Evolutionary conservation across 257 asterid genomes (phyloP), one percentile per base, ranked within the genome.

Genomic region (Mitragyna speciosa): DNA sequence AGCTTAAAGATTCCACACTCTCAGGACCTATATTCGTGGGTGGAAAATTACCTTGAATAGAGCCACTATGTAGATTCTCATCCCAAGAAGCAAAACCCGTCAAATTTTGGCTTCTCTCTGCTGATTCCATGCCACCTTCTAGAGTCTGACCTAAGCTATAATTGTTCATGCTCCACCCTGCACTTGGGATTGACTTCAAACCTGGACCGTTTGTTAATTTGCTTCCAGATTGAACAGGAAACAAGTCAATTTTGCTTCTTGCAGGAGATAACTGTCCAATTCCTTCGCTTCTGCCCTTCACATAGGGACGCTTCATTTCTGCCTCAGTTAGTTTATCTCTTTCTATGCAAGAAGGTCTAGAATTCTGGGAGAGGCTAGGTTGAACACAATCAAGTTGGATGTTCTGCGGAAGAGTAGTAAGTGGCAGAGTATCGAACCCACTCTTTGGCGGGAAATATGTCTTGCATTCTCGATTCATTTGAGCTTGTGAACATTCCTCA

Each of bases 41-140:
- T 43, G 73, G 86, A 69, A 85, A 69, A 45, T 81, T 94, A 56
- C 87, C 80, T 81, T 84, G 95, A 26, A 85, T 41, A 41, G 83
- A 79, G 63, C 72, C 78, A 65, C 70, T 72, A 33, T 73, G 77
- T 52, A 81, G 82, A 56, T 79, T 93, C 52, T 89, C 93, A 2
- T 85, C 88, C 92, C 88, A 84, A 79, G 87, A 73, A 77, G 84
- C 80, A 45, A 76, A 82, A 73, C 82, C 64, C 9, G 82, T 87
- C 39, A 72, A 67, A 56, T 76, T 67, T 70, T 77, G 77, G 83
- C 78, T 88, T 82, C 87, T 80, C 67, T 82, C 84, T 28, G 70
- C 82, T 19, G 90, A 79, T 80, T 84, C 84, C 11, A 72, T 7
- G 75, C 83, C 87, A 20, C 76, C 86, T 59, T 80, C 86, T 17